Base-by-base conservation (phyloP, 495 filamentous ascomycete species). In the Lepraria neglecta region DNA sequence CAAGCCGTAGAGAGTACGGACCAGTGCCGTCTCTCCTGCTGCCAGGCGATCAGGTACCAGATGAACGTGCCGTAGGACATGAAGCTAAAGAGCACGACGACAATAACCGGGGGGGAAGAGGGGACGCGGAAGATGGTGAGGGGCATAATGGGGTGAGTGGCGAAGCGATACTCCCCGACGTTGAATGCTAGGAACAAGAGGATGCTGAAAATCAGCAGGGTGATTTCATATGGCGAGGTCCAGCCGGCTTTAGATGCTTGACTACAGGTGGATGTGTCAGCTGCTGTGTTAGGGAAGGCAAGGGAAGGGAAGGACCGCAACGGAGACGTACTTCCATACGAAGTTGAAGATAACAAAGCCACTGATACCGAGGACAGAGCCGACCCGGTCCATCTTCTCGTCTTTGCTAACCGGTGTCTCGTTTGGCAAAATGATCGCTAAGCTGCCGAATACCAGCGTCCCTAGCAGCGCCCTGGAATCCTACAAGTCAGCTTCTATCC, bases 271-370 rank as follows among this genome's bases (percentile, higher is more conserved):
- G 24, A 24, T 24, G 24, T 24, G 24, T 24, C 24, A 24, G 24
- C 24, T 24, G 24, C 24, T 24, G 24, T 24, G 24, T 24, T 46
- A 67, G 24, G 27, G 38, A 54, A 27, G 30, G 51, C 46, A 47
- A 42, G 28, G 6, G 11, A 51, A 14, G 9, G 7, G 7, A 6
- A 31, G 21, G 31, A 21, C 27, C 27, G 2, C 11, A 1, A 6
- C 14, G 15, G 27, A 6, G 15, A 51, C 48, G 33, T 46, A 3
- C 27, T 48, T 35, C 24, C 43, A 48, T 17, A 51, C 10, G 31
- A 81, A 75, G 64, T 78, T 83, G 70, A 82, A 82, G 2, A 81
- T 59, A 12, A 82, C 77, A 31, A 82, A 61, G 1, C 71, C 75
- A 14, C 69, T 68, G 1, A 74, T 71, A 0, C 78, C 77, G 10